Percentiles rank a stretch among this genome's conserved stretches.
Conservation (phyloP, 768 basidiomycete species). For the Flagelloscypha sp. region DNA sequence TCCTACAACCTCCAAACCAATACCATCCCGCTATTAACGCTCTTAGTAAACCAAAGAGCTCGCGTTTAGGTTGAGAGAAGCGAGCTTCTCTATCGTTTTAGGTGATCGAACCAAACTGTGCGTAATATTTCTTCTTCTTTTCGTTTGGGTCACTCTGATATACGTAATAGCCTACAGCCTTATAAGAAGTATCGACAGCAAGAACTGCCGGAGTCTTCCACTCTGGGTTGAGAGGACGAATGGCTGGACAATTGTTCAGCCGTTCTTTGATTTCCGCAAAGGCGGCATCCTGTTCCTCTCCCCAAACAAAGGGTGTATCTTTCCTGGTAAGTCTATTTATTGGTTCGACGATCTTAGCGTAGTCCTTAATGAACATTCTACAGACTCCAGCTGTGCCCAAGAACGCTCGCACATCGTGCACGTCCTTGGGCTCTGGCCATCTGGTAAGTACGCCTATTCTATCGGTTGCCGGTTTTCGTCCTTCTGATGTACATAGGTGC, state of each 20-base stretch:
- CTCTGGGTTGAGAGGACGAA: neutral
- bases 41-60: neutral
- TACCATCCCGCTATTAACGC: neutral
- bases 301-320: conserved; percentile 17
- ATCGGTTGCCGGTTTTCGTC: conserved; percentile 16
- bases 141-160: neutral
- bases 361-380: conserved; percentile 17
- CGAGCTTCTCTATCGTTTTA: conserved; percentile 2
- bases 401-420: conserved; percentile 20
- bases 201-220: neutral
- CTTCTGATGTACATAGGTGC: conserved; percentile 26
- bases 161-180: neutral
- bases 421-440: conserved; percentile 13
- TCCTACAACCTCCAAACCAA: conserved; percentile 12
- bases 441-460: conserved; percentile 13
- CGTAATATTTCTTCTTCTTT: neutral
- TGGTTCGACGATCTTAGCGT: conserved; percentile 17
- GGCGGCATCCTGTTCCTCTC: conserved; percentile 10
- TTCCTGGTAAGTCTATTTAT: conserved; percentile 15
- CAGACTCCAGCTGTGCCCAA: conserved; percentile 20
- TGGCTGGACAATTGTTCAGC: conserved; percentile 2
- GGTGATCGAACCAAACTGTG: conserved; percentile 6
- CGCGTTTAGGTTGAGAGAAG: neutral
- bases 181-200: neutral
- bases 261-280: conserved; percentile 13